Conservation (phyloP, 257 asterid genomes). For the Nicotiana paniculata region DNA sequence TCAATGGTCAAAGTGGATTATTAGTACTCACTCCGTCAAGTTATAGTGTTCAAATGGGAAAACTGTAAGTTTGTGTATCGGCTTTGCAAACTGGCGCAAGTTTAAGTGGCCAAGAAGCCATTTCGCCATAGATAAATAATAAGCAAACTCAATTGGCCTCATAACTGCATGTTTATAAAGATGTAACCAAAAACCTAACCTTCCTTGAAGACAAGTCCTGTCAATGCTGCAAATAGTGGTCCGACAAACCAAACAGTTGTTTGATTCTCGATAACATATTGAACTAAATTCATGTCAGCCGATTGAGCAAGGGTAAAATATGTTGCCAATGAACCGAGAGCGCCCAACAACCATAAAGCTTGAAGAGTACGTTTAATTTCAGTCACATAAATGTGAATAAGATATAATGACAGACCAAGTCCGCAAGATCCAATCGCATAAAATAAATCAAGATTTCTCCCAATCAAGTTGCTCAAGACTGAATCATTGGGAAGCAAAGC, state of each 20-base stretch:
- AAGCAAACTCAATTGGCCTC: neutral
- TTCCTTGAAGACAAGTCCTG: constrained; percentile 96
- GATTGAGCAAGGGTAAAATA: constrained; percentile 65
- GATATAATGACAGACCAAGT: constrained; percentile 59
- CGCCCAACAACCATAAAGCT: constrained; percentile 73
- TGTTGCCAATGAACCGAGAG: constrained; percentile 57
- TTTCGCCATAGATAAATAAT: neutral
- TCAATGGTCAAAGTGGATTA: too few relatives aligned
- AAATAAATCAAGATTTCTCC: constrained; percentile 39
- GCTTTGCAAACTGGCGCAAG: too few relatives aligned
- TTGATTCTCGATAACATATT: constrained; percentile 67
- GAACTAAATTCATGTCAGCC: constrained; percentile 49
- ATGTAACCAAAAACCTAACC: constrained; percentile 26
- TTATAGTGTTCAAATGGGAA: too few relatives aligned
- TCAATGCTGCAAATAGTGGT: constrained; percentile 77
- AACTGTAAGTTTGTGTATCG: too few relatives aligned
- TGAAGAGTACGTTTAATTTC: constrained; percentile 83
- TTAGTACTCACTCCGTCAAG: too few relatives aligned
- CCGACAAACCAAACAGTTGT: constrained; percentile 85
- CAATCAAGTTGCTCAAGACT: constrained; percentile 22
- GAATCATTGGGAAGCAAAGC: constrained; percentile 35
- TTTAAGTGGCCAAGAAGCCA: too few relatives aligned
- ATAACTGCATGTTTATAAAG: neutral
- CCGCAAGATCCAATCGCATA: constrained; percentile 71
- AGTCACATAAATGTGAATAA: constrained; percentile 89